Conservation (phyloP, 2,329 filamentous ascomycete species). For the Exophiala mesophila region DNA sequence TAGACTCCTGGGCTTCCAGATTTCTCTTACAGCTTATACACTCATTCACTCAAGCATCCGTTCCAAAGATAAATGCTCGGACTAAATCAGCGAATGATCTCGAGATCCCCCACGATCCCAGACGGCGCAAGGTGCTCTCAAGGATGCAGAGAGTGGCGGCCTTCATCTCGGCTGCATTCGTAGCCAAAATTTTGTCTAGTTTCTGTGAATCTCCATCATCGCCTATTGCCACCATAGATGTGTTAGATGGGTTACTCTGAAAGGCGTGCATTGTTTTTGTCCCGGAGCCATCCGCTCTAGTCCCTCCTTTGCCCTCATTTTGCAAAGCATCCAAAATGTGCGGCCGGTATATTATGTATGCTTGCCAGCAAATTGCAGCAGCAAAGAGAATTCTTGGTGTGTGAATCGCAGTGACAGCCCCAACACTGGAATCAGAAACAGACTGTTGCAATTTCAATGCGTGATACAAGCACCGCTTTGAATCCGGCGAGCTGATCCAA, state of each 20-base stretch:
- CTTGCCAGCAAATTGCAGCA: slow-evolving; percentile 10
- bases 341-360: slow-evolving; percentile 14
- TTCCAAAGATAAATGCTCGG: slow-evolving; percentile 11
- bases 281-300: neutral
- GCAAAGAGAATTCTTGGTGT: slow-evolving; percentile 12
- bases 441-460: slow-evolving; percentile 11
- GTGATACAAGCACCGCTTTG: slow-evolving; percentile 11
- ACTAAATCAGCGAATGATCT: slow-evolving; percentile 14
- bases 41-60: too few relatives aligned
- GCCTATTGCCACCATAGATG: neutral
- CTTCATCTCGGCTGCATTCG: slow-evolving; percentile 14
- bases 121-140: slow-evolving; percentile 9
- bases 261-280: neutral
- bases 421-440: slow-evolving; percentile 4
- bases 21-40: too few relatives aligned
- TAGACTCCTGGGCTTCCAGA: too few relatives aligned
- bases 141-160: slow-evolving; percentile 14
- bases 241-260: slow-evolving; percentile 5
- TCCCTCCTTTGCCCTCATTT: neutral
- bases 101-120: slow-evolving; percentile 13
- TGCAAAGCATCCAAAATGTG: neutral
- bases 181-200: slow-evolving; percentile 7
- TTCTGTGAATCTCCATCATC: slow-evolving; percentile 1
- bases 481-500: slow-evolving; percentile 10
- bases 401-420: slow-evolving; percentile 9